phyloP scores from a whole-genome alignment of 495 filamentous ascomycete species.

The Sabuloglossum arenarium region DNA sequence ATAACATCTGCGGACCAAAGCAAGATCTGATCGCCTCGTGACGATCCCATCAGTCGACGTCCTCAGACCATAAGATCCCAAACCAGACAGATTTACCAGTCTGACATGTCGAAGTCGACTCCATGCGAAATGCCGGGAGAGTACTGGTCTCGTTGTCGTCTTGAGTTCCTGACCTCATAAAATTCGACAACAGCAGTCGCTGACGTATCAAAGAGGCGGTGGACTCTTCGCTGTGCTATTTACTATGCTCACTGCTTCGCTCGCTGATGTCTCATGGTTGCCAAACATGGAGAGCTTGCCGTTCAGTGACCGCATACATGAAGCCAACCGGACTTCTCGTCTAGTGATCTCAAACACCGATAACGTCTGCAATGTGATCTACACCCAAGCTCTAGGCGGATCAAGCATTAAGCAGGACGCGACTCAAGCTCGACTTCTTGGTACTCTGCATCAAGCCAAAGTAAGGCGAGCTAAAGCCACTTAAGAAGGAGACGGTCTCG shows the following conservation, averaged over 20 bases:
- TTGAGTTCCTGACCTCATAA: not conserved
- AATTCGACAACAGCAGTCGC: not conserved
- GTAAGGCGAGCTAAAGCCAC: not conserved
- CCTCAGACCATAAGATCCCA: too few species aligned
- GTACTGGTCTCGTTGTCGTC: not conserved
- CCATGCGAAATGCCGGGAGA: too few species aligned
- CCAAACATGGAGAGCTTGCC: not conserved
- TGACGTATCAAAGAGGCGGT: not conserved
- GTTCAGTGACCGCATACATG: not conserved
- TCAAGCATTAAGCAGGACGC: not conserved
- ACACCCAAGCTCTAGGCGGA: not conserved
- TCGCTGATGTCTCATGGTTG: slow-evolving; percentile 26
- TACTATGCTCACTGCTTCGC: slow-evolving; percentile 33
- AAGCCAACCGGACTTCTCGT: not conserved
- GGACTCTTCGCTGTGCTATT: not conserved
- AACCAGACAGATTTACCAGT: too few species aligned
- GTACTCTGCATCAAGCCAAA: slow-evolving; percentile 1
- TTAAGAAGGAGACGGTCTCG: not conserved
- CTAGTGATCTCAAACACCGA: not conserved
- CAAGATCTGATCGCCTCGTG: too few species aligned
- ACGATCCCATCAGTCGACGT: too few species aligned
- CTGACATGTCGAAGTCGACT: too few species aligned
- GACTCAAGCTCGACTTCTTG: not conserved
- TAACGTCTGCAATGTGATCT: not conserved
- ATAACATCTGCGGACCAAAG: too few species aligned